Base-by-base conservation (phyloP, 2,329 filamentous ascomycete species). In the Apiospora malaysiana region DNA sequence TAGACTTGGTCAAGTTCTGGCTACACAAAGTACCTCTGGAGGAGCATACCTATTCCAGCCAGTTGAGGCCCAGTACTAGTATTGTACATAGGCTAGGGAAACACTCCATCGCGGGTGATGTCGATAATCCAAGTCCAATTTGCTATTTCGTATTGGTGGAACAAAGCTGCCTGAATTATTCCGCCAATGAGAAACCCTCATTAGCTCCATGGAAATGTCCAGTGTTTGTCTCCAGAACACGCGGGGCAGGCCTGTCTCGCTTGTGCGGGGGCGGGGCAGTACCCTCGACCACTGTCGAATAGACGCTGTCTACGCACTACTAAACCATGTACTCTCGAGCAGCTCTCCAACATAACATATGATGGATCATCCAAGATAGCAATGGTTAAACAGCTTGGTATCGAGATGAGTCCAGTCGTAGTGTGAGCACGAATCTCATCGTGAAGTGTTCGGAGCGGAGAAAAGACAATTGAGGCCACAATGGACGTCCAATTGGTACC, bases 131-230 rank as follows among this genome's bases (percentile, higher is more conserved):
- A 40, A 37, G 21, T 14, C 7, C 56, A 40, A 32, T 40, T 32
- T n/a, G 21, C 8, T 18, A 63, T n/a, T 23, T 27, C 9, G 18
- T 12, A 63, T 40, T 63, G 56, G 56, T 63, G 56, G 56, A 51
- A 68, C 18, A 66, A 68, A 70, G 18, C 40, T 16, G 14, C 18
- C 37, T 25, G 25, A 32, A 37, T 70, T 70, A 21, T 70, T 46
- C 69, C 69, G 45, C 65, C 69, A 70, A 68, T 68, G 32, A 68
- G 8, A 32, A 21, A 63, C 9, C 18, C n/a, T n/a, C 25, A 9
- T 16, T 18, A 12, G 18, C 25, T 27, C 27, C 51, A 59, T n/a
- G 18, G n/a, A 32, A n/a, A 18, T 42, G 40, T 42, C 8, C 40
- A 42, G 40, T 42, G 40, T 4, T 9, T 42, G 40, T 42, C 40